phyloP scores from a whole-genome alignment of 805 yeast genomes.

The Priceomyces medius region DNA sequence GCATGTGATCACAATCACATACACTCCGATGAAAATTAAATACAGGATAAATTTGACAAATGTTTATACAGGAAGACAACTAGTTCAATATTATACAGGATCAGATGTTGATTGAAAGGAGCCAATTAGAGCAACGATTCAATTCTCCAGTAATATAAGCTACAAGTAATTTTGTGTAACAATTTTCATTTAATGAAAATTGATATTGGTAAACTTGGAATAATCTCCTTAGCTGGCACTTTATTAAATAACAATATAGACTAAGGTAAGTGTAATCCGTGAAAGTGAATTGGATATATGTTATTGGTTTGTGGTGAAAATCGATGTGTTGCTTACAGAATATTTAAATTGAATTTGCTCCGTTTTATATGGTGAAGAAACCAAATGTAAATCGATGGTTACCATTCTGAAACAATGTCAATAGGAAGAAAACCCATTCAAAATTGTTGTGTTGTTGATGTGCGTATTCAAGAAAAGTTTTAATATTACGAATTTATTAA shows the following conservation, averaged over 20 bases:
- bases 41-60: background rate
- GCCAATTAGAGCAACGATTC: constrained; percentile 1
- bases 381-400: no score
- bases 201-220: background rate
- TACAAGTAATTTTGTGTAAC: constrained; percentile 2
- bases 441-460: no score
- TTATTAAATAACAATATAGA: background rate
- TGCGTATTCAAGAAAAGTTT: no score
- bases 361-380: no score
- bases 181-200: background rate
- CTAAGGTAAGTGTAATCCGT: constrained; percentile 1
- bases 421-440: no score
- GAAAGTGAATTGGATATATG: background rate
- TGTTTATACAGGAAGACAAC: background rate
- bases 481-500: no score
- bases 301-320: background rate
- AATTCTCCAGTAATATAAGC: constrained; percentile 6
- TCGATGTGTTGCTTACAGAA: no score
- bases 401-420: no score
- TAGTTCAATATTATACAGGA: background rate
- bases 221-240: background rate
- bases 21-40: no score
- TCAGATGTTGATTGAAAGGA: no score
- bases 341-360: no score
- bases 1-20: no score